A percentile compares a stretch with the other conserved stretches of the same genome.
These are phyloP conservation scores for Nymphaea colorata DNA, from an alignment of 164 flowering plant genomes.

Conservation along the genomic window DNA sequence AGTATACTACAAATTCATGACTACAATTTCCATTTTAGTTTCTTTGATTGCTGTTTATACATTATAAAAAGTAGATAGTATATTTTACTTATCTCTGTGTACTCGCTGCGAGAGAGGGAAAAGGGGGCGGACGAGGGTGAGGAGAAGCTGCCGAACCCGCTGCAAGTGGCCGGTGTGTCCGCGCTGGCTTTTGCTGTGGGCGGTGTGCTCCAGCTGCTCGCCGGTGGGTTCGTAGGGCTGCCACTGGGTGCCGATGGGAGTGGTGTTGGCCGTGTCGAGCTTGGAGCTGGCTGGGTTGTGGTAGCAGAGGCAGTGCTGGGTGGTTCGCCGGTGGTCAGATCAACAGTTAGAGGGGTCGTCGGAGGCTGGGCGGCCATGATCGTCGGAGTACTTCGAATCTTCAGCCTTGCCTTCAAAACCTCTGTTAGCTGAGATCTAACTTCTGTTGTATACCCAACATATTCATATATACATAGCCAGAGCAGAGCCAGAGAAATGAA, in stretches of 20 bases:
- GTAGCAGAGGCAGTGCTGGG: slow-evolving; percentile 13
- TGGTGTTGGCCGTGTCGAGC: too few species aligned
- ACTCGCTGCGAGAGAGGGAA: background rate
- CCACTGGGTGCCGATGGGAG: too few species aligned
- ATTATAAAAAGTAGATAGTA: too few species aligned
- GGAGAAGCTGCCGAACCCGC: slow-evolving; percentile 12
- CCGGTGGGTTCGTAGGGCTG: slow-evolving; percentile 11
- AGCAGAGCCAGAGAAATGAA: too few species aligned
- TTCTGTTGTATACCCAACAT: too few species aligned
- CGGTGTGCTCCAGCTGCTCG: slow-evolving; percentile 6
- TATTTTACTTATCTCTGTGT: slow-evolving; percentile 3
- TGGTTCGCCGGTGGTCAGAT: slow-evolving; percentile 11
- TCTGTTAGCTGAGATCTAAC: background rate
- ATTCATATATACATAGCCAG: too few species aligned
- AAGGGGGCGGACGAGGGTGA: slow-evolving; percentile 1
- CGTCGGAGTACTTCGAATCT: slow-evolving; percentile 12
- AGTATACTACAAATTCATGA: too few species aligned
- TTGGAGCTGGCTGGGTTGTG: too few species aligned
- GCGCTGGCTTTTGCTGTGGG: slow-evolving; percentile 16
- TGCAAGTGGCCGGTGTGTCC: slow-evolving; percentile 15
- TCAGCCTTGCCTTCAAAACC: background rate
- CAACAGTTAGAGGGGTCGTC: slow-evolving; percentile 13
- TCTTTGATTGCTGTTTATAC: too few species aligned
- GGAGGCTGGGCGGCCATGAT: slow-evolving; percentile 24
- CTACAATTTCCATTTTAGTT: too few species aligned